Percentiles rank a stretch among this genome's conserved stretches.
Conservation (phyloP, 2,329 filamentous ascomycete genomes). For the Colletotrichum spaethianum region DNA sequence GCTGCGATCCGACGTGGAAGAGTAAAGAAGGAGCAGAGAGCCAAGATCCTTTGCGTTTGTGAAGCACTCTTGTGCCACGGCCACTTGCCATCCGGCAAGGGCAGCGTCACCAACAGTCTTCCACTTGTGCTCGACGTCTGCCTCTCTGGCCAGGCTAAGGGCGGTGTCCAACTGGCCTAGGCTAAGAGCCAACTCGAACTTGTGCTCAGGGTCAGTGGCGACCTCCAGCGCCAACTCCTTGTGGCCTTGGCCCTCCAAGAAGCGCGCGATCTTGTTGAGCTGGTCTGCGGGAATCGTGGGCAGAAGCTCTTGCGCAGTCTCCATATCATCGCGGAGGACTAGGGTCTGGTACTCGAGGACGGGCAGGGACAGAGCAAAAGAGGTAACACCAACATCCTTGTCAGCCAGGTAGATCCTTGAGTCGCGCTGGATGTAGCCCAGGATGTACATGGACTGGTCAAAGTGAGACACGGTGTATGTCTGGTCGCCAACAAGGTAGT, state of each 20-base stretch:
- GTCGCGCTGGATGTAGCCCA: constrained; percentile 95
- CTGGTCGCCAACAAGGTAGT: constrained; percentile 98
- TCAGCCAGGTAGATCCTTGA: constrained; percentile 96
- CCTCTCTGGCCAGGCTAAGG: constrained; percentile 84
- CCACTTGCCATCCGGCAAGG: constrained; percentile 87
- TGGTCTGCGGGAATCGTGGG: constrained; percentile 89
- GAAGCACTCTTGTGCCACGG: constrained; percentile 93
- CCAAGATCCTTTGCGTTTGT: constrained; percentile 91
- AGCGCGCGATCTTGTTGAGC: constrained; percentile 97
- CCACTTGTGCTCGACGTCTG: constrained; percentile 97
- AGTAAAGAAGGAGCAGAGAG: constrained; percentile 89
- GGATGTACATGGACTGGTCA: constrained; percentile 93
- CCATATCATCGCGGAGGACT: constrained; percentile 93
- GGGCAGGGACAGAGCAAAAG: constrained; percentile 89
- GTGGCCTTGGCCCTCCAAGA: constrained; percentile 96
- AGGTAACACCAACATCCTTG: constrained; percentile 94
- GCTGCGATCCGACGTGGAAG: constrained; percentile 83
- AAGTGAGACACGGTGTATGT: constrained; percentile 98
- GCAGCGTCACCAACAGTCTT: constrained; percentile 96
- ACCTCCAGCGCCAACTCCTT: constrained; percentile 96
- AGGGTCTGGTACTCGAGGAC: constrained; percentile 98
- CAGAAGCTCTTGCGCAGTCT: constrained; percentile 88
- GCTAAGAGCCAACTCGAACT: constrained; percentile 90
- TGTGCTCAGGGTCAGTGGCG: constrained; percentile 94
- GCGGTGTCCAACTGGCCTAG: constrained; percentile 89